These are phyloP conservation scores for Mycena epipterygia DNA, from an alignment of 768 basidiomycete species.

Conservation along the genomic window DNA sequence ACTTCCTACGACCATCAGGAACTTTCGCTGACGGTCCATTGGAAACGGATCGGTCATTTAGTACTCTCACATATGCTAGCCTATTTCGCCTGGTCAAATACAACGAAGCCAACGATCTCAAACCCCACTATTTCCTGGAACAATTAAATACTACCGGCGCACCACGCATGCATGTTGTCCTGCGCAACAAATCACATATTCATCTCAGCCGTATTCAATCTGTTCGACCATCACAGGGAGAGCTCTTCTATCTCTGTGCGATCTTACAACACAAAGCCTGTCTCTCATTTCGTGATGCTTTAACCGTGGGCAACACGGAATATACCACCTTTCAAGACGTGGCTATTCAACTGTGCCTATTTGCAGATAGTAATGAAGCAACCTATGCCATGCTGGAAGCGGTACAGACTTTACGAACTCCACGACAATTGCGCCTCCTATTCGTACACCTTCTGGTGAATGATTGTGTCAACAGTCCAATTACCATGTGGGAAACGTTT, in stretches of 20 bases:
- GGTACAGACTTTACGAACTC: constrained; percentile 46
- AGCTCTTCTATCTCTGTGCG: constrained; percentile 37
- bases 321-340: background rate
- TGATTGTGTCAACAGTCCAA: constrained; percentile 39
- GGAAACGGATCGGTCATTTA: background rate
- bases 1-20: constrained; percentile 38
- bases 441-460: constrained; percentile 55
- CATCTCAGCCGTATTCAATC: constrained; percentile 3
- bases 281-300: background rate
- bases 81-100: background rate
- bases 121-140: background rate
- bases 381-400: constrained; percentile 51
- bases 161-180: background rate
- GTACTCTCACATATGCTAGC: background rate
- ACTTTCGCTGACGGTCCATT: constrained; percentile 25
- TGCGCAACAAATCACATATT: background rate
- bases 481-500: constrained; percentile 45
- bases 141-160: background rate
- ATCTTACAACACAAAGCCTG: constrained; percentile 39
- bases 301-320: background rate
- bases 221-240: constrained; percentile 40
- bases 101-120: background rate
- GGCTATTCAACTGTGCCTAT: background rate
- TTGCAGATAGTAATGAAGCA: constrained; percentile 14
- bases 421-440: constrained; percentile 52